Conservation (phyloP, 768 basidiomycete genomes). For the Rhodocollybia butyracea region DNA sequence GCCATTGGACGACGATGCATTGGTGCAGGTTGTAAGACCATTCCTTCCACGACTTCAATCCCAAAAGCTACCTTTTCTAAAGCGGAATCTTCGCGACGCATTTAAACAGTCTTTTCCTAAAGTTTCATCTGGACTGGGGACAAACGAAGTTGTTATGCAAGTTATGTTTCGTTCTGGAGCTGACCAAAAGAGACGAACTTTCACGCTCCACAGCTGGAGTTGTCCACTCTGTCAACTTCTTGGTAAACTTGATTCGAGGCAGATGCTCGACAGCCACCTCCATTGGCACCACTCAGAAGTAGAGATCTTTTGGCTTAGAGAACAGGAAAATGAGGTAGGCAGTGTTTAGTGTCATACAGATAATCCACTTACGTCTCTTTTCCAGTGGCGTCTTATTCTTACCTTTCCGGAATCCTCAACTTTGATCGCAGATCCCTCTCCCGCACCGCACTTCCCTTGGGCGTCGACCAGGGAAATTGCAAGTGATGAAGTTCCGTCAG, state of each 20-base stretch:
- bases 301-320: conserved; percentile 3
- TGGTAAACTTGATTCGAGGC: conserved; percentile 5
- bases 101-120: neutral
- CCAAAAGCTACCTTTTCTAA: conserved; percentile 4
- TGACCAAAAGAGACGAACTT: neutral
- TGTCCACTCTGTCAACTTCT: conserved; percentile 10
- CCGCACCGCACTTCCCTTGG: neutral
- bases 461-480: neutral
- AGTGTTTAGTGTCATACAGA: too few relatives aligned
- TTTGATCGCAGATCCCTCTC: neutral
- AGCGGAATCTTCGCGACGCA: neutral
- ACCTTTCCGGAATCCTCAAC: neutral
- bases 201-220: conserved; percentile 3
- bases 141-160: neutral
- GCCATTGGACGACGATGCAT: neutral
- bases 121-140: neutral
- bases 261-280: conserved; percentile 7
- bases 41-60: neutral
- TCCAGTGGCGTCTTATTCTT: conserved; percentile 4
- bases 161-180: conserved; percentile 2
- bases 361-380: neutral
- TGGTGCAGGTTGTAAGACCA: neutral
- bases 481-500: neutral
- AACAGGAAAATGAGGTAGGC: neutral
- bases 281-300: conserved; percentile 7